Percentiles rank a stretch among this genome's conserved stretches.
Evolutionary conservation across 345 rosid genomes (phyloP).

Genomic region (Hibiscus syriacus): DNA sequence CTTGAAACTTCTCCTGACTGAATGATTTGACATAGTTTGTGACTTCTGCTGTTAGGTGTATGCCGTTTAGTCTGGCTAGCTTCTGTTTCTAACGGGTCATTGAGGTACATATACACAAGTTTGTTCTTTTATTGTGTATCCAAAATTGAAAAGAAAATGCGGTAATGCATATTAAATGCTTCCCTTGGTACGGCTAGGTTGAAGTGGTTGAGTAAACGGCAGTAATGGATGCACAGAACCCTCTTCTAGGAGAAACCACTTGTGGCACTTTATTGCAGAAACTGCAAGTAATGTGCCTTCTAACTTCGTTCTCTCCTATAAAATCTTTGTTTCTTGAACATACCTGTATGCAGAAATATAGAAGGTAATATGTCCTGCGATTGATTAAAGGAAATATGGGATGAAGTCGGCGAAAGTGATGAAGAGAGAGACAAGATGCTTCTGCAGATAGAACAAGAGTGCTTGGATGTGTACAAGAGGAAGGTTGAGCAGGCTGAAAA

Average conservation of each 20-base stretch:
- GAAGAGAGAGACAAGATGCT: background rate
- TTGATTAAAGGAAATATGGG: background rate
- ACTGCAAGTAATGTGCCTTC: constrained; percentile 50
- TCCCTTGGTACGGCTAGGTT: background rate
- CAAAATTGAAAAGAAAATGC: background rate
- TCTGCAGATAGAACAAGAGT: background rate
- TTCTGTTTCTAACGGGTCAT: background rate
- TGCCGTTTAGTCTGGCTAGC: background rate
- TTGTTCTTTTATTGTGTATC: background rate
- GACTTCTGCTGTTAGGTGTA: background rate
- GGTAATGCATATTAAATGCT: background rate
- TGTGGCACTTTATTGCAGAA: constrained; percentile 80
- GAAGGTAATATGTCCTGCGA: background rate
- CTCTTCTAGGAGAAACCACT: constrained; percentile 73
- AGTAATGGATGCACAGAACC: constrained; percentile 43
- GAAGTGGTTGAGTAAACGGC: constrained; percentile 41
- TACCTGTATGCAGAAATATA: background rate
- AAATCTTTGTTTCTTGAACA: constrained; percentile 5
- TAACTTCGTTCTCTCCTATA: background rate
- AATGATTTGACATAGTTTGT: background rate
- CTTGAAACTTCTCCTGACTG: background rate
- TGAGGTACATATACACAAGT: background rate
- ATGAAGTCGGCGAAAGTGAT: background rate
- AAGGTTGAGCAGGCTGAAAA: background rate
- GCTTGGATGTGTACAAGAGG: background rate